Base-by-base conservation (phyloP, 2,329 filamentous ascomycete genomes). In the Fusarium brevicatenulatum region DNA sequence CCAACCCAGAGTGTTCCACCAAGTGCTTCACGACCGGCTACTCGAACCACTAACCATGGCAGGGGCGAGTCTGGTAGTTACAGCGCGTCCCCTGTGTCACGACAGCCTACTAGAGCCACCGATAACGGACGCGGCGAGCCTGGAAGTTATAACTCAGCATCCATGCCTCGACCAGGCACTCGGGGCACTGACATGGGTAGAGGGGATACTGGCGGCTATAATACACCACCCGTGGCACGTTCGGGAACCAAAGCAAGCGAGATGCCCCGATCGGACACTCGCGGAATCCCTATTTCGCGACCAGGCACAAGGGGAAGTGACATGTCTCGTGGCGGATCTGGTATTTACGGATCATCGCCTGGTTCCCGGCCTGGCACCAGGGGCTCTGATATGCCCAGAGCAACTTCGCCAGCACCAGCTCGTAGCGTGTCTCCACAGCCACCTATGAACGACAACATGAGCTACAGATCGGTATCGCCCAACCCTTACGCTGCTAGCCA, bases 351-450 rank as follows among this genome's bases (percentile, higher is more conserved):
- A 44, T 73, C 79, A 21, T 81, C 84, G 9, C 78, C 82, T 18
- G 84, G 83, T 43, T 87, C 91, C 30, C 87, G 90, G 18, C 87
- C 91, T 7, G 83, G 85, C 18, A 91, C 90, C 9, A 85, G 91
- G 63, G 88, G 87, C 23, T 88, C 84, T 70, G 89, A 91, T 54
- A 84, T 90, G 67, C 88, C 89, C 25, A 83, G 90, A 32, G 87
- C 89, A 4, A 82, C 89, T 10, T 95, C 93, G 12, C 94, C 94
- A 36, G 90, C 89, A 32, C 90, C 93, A 30, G 85, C 89, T 12
- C 89, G 93, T 46, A 87, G 86, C 72, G 83, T 82, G n/a, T 91
- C 89, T 16, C 92, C 92, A 13, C 86, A 90, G 36, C 91, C 91
- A 7, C 84, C 83, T 23, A 84, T 88, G 64, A 84, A 86, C 60